These are phyloP conservation scores for Termitomyces sp. DNA, from an alignment of 768 basidiomycete genomes.

Conservation along the genomic window DNA sequence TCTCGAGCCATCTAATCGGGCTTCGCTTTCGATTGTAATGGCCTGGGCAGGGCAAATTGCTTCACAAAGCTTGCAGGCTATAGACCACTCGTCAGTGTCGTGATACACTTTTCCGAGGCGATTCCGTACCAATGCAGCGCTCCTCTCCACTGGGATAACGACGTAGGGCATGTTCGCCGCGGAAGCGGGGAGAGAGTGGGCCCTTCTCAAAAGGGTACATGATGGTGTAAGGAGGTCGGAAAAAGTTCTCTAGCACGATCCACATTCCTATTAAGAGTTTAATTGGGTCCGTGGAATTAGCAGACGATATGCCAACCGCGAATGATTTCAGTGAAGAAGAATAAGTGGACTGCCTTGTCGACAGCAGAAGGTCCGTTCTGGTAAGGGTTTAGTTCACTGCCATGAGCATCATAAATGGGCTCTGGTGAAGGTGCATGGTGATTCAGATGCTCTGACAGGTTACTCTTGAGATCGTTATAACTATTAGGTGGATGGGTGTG, in stretches of 20 bases:
- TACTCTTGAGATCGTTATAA: slow-evolving; percentile 29
- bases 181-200: slow-evolving; percentile 94
- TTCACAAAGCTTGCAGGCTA: slow-evolving; percentile 98
- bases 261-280: slow-evolving; percentile 75
- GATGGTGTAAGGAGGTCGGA: slow-evolving; percentile 96
- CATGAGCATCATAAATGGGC: slow-evolving; percentile 32
- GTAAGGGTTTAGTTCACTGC: slow-evolving; percentile 61
- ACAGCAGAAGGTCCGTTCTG: slow-evolving; percentile 81
- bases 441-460: slow-evolving; percentile 25
- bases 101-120: neutral
- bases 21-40: slow-evolving; percentile 98
- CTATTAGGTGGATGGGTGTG: slow-evolving; percentile 24
- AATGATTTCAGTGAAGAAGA: slow-evolving; percentile 98
- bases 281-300: neutral
- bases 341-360: slow-evolving; percentile 92
- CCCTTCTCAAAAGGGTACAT: slow-evolving; percentile 99
- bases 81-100: slow-evolving; percentile 4
- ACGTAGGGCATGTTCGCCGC: slow-evolving; percentile 95
- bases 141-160: slow-evolving; percentile 98
- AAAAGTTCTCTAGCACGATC: slow-evolving; percentile 90
- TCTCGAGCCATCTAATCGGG: slow-evolving; percentile 90
- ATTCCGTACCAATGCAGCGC: slow-evolving; percentile 86
- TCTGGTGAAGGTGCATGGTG: slow-evolving; percentile 17
- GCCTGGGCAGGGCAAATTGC: slow-evolving; percentile 99
- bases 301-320: slow-evolving; percentile 57